Base-by-base conservation (phyloP, 2,329 filamentous ascomycete species). In the Ophiostoma angusticollis region DNA sequence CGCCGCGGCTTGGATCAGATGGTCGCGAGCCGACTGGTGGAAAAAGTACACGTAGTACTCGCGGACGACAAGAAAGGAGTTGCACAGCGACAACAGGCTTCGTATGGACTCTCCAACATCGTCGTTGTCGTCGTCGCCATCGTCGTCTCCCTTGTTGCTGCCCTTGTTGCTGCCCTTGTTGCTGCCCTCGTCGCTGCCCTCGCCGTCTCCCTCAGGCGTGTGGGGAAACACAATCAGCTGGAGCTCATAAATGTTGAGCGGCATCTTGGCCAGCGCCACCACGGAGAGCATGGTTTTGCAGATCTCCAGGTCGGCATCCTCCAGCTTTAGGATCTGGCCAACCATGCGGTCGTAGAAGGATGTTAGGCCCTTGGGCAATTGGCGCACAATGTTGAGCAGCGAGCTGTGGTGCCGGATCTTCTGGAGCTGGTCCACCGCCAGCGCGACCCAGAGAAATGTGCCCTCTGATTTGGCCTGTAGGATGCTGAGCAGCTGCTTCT, bases 371-470 rank as follows among this genome's bases (percentile, higher is more conserved):
- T 49, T 9, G 46, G 29, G 4, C 59, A 29, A 2, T 4, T 23
- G 17, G 31, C 23, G 11, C 7, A 32, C 4, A 19, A n/a, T 11
- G 13, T 23, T 35, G 45, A 43, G n/a, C 30, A 32, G 5, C 4
- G 16, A 19, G 41, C 13, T 3, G 49, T 39, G 1, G 7, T 5
- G 6, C 17, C 13, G 24, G 17, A 21, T 17, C 7, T 52, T 38
- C n/a, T 31, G 34, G 6, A 65, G 55, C 8, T 52, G 41, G 45
- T 59, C 36, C 39, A 50, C 59, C 12, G 61, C 58, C 29, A 64
- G 51, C n/a, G 60, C 55, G 24, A 62, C 61, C 62, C 59, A 65
- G 33, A 67, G 59, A 37, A 64, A 64, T 0, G 61, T 66, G 12
- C 48, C 54, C 21, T 58, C 43, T 11, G 59, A 55, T 14, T 64